Base-by-base conservation (phyloP, 345 rosid genomes). In the Microthlaspi erraticum region DNA sequence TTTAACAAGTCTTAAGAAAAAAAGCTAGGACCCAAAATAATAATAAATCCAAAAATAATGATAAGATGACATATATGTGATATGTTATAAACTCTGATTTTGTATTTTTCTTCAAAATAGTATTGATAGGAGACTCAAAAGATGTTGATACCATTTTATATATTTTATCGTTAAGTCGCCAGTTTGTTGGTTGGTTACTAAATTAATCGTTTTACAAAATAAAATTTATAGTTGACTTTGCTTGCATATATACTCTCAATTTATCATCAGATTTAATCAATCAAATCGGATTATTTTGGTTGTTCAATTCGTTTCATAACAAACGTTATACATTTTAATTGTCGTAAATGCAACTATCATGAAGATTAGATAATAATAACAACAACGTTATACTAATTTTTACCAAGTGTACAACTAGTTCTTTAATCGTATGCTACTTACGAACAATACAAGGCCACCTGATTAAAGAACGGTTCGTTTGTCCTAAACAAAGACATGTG, bases 231-330 rank as follows among this genome's bases (percentile, higher is more conserved):
- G 29, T 56, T 64, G 71, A 48, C 71, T 37, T 37, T 20, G 32
- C 26, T 10, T 36, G 16, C 6, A 54, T 55, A 55, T 23, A 26
- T 37, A 45, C 5, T 46, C 20, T 34, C 23, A 72, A 64, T 31
- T 37, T 55, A 36, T 26, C 23, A 64, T 37, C 46, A 63, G 38
- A 44, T 72, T 72, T 20, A 72, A 57, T 72, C 52, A 65, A 73
- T 48, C 59, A 31, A 37, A 36, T 6, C 44, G 18, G 46, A 64
- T 57, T 56, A 65, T 13, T 57, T 64, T 57, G 71, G 54, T 74
- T 32, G 60, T 32, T 73, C 61, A 26, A 3, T 41, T 59, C 37
- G 48, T 52, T 59, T 65, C 44, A 65, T 19, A 57, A 48, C 48
- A 20, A 61, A 55, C 37, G 10, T 44, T 9, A 32, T 6, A n/a